Percentiles rank a stretch among this genome's conserved stretches.
Evolutionary conservation across 805 yeast species (phyloP).

Genomic region (Lipomyces chichibuensis): DNA sequence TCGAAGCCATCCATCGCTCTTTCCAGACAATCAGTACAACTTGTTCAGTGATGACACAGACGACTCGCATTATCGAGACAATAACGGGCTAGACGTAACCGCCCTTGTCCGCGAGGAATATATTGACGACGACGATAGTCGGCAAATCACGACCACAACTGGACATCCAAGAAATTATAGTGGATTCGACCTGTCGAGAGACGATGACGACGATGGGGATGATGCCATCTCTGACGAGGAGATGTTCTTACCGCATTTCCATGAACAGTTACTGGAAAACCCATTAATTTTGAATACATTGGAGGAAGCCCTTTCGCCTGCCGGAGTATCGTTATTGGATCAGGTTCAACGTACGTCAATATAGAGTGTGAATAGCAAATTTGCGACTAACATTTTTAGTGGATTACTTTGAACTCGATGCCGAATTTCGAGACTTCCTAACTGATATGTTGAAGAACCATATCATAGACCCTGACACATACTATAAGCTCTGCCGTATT

Average conservation of each 20-base stretch:
- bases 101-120: background rate
- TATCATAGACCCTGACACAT: conserved; percentile 14
- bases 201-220: background rate
- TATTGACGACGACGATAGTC: background rate
- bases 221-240: background rate
- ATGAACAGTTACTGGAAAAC: background rate
- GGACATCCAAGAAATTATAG: background rate
- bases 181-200: background rate
- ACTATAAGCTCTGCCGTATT: conserved; percentile 6
- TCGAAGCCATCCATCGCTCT: background rate
- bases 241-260: conserved; percentile 2
- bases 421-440: conserved; percentile 27
- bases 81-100: background rate
- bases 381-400: background rate
- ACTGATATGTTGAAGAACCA: conserved; percentile 15
- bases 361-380: background rate
- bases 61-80: background rate
- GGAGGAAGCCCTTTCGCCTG: background rate
- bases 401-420: conserved; percentile 22
- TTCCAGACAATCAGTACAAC: background rate
- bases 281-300: background rate
- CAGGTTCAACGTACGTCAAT: conserved; percentile 5
- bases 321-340: conserved; percentile 11
- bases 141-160: background rate
- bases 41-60: background rate